Conservation (phyloP, 495 filamentous ascomycete genomes). For the Neurospora sp. region DNA sequence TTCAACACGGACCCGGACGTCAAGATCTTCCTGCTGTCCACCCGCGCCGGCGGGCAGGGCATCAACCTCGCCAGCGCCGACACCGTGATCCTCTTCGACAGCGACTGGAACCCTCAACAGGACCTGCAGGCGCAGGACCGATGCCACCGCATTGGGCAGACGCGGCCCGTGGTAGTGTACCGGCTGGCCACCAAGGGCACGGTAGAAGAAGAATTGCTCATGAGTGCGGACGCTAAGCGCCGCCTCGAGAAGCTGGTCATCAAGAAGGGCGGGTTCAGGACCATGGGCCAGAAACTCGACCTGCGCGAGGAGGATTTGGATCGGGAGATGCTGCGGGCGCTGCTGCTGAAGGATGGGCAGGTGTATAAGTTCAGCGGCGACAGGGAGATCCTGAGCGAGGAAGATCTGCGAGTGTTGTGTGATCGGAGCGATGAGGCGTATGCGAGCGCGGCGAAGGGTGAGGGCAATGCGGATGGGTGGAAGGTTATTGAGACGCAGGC, state of each 20-base stretch:
- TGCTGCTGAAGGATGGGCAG: conserved; percentile 56
- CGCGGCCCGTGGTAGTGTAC: conserved; percentile 84
- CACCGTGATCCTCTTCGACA: conserved; percentile 93
- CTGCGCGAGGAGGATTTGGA: conserved; percentile 36
- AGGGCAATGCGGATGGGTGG: conserved; percentile 52
- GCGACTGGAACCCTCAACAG: conserved; percentile 96
- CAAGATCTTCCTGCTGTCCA: conserved; percentile 80
- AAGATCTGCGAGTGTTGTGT: conserved; percentile 67
- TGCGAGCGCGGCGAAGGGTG: conserved; percentile 61
- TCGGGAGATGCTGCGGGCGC: conserved; percentile 45
- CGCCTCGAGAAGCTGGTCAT: conserved; percentile 91
- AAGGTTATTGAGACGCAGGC: conserved; percentile 55
- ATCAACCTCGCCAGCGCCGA: conserved; percentile 97
- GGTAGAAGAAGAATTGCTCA: conserved; percentile 79
- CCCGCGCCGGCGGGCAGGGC: conserved; percentile 85
- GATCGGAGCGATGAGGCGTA: conserved; percentile 85
- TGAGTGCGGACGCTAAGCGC: conserved; percentile 88
- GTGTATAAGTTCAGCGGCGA: conserved; percentile 46
- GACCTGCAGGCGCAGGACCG: conserved; percentile 95
- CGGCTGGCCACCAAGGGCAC: conserved; percentile 88
- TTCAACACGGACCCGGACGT: conserved; percentile 67
- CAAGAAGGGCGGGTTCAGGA: conserved; percentile 71
- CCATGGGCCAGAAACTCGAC: conserved; percentile 49
- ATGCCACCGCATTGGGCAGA: conserved; percentile 90
- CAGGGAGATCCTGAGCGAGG: conserved; percentile 58